These are phyloP conservation scores for Theileria sp. DNA, from an alignment of 169 alveolate species.

Conservation along the genomic window DNA sequence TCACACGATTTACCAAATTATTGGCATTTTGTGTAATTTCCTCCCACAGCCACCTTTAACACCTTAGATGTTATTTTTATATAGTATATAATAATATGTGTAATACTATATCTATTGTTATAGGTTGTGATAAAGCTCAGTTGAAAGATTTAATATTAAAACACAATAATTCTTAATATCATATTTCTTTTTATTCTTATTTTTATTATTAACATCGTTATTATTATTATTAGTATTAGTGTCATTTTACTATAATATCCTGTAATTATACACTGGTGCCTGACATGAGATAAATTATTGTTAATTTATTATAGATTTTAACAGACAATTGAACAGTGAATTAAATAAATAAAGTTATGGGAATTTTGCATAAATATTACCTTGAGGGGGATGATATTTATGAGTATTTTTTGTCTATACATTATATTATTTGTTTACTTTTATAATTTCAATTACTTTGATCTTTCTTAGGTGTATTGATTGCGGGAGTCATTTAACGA, in stretches of 20 bases:
- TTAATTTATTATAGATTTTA: not conserved
- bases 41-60: not conserved
- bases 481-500: conserved; percentile 70
- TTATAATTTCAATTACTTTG: not conserved
- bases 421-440: not conserved
- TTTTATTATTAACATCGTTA: not conserved
- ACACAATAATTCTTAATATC: conserved; percentile 10
- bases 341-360: conserved; percentile 36
- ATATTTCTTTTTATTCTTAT: not conserved
- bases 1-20: not conserved
- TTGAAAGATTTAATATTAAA: conserved; percentile 17
- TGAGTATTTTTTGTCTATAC: conserved; percentile 26
- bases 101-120: not conserved
- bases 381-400: conserved; percentile 52
- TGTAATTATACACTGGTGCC: not conserved
- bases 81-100: not conserved
- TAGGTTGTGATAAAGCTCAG: conserved; percentile 37
- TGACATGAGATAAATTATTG: not conserved
- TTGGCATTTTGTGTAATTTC: not conserved
- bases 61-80: not conserved
- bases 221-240: not conserved
- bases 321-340: not conserved
- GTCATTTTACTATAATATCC: not conserved
- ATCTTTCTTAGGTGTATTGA: conserved; percentile 64
- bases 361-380: conserved; percentile 25